Conservation (phyloP, 352 stramenopile genomes). For the Aphanomyces stellatus region DNA sequence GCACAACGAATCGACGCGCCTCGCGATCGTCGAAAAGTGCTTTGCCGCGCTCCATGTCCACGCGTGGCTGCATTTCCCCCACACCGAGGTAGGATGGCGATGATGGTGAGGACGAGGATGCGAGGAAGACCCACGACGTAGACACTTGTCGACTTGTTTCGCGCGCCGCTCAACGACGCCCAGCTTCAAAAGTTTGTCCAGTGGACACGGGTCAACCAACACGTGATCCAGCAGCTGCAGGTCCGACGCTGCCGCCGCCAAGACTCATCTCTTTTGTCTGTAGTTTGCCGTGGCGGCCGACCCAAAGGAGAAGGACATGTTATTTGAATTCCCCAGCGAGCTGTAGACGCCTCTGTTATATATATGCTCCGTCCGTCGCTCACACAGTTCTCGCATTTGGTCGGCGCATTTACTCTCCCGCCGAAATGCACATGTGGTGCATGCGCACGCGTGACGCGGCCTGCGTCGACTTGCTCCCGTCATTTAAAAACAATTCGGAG, state of each 20-base stretch:
- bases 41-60: constrained; percentile 73
- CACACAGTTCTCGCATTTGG: too few species aligned
- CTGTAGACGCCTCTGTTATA: constrained; percentile 41
- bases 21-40: constrained; percentile 79
- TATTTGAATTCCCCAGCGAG: constrained; percentile 52
- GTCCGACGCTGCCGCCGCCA: constrained; percentile 27
- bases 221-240: constrained; percentile 63
- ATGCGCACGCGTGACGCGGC: too few species aligned
- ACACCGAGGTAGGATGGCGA: constrained; percentile 84
- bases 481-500: too few species aligned
- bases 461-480: too few species aligned
- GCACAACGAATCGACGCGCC: constrained; percentile 58
- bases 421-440: too few species aligned
- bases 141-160: constrained; percentile 63
- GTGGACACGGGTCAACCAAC: constrained; percentile 64
- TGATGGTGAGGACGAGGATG: too few species aligned
- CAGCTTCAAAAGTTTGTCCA: constrained; percentile 80
- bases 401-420: too few species aligned
- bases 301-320: constrained; percentile 27
- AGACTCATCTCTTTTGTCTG: too few species aligned
- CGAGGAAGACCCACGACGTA: too few species aligned
- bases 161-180: constrained; percentile 66
- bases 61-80: constrained; percentile 79
- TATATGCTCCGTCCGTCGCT: too few species aligned
- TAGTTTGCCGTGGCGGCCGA: constrained; percentile 36